Conservation (phyloP, 495 filamentous ascomycete genomes). For the Aspergillus ostianus region DNA sequence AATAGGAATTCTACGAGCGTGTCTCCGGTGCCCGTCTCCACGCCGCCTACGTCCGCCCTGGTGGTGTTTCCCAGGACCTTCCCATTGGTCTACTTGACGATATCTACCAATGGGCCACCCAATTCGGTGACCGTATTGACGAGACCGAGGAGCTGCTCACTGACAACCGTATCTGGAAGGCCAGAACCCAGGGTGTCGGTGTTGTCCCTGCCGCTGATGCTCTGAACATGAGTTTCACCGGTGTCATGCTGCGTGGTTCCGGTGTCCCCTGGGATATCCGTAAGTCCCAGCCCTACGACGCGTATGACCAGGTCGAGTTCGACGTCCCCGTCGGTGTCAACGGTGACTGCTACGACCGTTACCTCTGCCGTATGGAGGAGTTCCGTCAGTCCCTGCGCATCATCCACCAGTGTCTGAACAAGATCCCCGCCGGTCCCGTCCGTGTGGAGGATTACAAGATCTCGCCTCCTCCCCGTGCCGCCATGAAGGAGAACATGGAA, state of each 20-base stretch:
- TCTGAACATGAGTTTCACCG: slow-evolving; percentile 91
- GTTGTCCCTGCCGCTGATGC: slow-evolving; percentile 90
- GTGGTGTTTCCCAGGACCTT: slow-evolving; percentile 94
- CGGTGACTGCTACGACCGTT: slow-evolving; percentile 98
- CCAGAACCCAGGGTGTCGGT: slow-evolving; percentile 85
- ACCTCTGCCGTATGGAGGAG: slow-evolving; percentile 99
- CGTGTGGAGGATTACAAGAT: slow-evolving; percentile 99
- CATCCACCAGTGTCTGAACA: slow-evolving; percentile 97
- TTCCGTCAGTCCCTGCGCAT: slow-evolving; percentile 97
- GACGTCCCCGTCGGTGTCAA: slow-evolving; percentile 96
- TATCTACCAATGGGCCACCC: slow-evolving; percentile 99
- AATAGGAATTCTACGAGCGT: slow-evolving; percentile 98
- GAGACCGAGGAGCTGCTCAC: slow-evolving; percentile 98
- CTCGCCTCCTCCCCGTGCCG: slow-evolving; percentile 89
- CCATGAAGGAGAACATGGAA: slow-evolving; percentile 99
- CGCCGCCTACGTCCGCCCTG: slow-evolving; percentile 95
- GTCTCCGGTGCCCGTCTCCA: slow-evolving; percentile 98
- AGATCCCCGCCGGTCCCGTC: slow-evolving; percentile 94
- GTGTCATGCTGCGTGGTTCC: slow-evolving; percentile 96
- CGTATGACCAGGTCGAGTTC: slow-evolving; percentile 96
- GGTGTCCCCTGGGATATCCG: slow-evolving; percentile 98
- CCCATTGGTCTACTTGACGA: slow-evolving; percentile 95
- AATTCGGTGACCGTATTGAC: slow-evolving; percentile 98
- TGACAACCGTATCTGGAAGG: slow-evolving; percentile 99
- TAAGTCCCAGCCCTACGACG: slow-evolving; percentile 94